Conservation (phyloP, 2,329 filamentous ascomycete genomes). For the Rhynchosporium secalis region DNA sequence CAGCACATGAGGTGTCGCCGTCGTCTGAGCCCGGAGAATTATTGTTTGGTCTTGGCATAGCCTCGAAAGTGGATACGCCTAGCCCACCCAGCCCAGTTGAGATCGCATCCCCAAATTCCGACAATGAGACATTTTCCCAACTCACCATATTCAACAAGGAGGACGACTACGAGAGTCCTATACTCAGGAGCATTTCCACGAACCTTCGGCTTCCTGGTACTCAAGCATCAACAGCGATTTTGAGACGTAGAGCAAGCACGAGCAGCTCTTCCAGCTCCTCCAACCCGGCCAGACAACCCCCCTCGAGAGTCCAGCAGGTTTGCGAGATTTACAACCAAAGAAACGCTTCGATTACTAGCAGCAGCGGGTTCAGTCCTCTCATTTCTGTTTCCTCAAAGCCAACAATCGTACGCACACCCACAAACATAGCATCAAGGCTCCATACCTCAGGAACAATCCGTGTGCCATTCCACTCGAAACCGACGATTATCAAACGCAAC, state of each 20-base stretch:
- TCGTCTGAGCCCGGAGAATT: too few relatives aligned
- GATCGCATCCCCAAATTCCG: not conserved
- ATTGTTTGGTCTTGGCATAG: conserved; percentile 6
- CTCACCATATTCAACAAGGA: not conserved
- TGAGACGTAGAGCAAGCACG: not conserved
- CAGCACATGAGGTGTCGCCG: too few relatives aligned
- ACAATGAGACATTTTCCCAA: conserved; percentile 3
- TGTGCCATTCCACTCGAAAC: not conserved
- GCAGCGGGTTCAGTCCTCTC: conserved; percentile 11
- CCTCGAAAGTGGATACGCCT: not conserved
- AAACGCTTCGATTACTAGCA: not conserved
- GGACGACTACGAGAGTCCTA: not conserved
- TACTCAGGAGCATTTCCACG: not conserved
- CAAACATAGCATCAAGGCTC: not conserved
- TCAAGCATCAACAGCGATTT: not conserved
- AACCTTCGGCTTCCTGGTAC: not conserved
- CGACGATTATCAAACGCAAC: not conserved
- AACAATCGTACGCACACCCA: not conserved
- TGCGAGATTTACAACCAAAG: not conserved
- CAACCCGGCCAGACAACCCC: not conserved
- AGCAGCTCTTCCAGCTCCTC: conserved; percentile 6
- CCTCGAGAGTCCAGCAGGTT: not conserved
- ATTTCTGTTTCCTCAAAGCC: not conserved
- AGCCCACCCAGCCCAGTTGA: not conserved
- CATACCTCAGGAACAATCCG: not conserved